phyloP scores from a whole-genome alignment of 1,284 basidiomycete genomes.

The Hymenochaete sp. region DNA sequence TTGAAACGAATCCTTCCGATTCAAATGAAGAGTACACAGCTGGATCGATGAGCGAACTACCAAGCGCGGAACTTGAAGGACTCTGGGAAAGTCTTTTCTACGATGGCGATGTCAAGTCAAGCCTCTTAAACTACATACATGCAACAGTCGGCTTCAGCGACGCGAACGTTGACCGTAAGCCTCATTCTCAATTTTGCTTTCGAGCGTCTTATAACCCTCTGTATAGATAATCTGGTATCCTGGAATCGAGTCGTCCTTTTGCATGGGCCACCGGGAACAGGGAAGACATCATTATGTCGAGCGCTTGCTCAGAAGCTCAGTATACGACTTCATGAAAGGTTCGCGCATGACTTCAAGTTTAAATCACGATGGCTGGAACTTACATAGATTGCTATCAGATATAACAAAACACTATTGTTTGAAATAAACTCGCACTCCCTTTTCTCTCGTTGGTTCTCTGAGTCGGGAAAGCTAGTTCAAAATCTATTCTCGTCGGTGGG shows the following conservation, averaged over 20 bases:
- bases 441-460: conserved; percentile 97
- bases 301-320: conserved; percentile 94
- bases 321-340: conserved; percentile 81
- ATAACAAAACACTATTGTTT: conserved; percentile 77
- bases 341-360: conserved; percentile 19
- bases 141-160: conserved; percentile 89
- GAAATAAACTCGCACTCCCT: conserved; percentile 98
- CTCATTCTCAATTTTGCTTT: background rate
- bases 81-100: conserved; percentile 91
- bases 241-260: conserved; percentile 94
- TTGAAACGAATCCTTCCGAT: conserved; percentile 27
- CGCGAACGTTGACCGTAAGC: conserved; percentile 77
- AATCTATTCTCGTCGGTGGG: conserved; percentile 84
- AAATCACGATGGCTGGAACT: background rate
- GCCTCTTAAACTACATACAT: conserved; percentile 88
- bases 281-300: conserved; percentile 92
- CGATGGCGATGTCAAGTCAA: conserved; percentile 80
- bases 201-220: background rate
- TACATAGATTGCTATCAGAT: conserved; percentile 41
- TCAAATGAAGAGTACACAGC: conserved; percentile 63
- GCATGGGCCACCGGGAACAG: conserved; percentile 96
- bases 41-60: conserved; percentile 80
- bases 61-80: conserved; percentile 76
- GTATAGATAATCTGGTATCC: conserved; percentile 79
- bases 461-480: conserved; percentile 97